Percentiles rank a stretch among this genome's conserved stretches.
These are phyloP conservation scores for Canna indica DNA, from an alignment of 176 grass and related monocot species.

Conservation along the genomic window DNA sequence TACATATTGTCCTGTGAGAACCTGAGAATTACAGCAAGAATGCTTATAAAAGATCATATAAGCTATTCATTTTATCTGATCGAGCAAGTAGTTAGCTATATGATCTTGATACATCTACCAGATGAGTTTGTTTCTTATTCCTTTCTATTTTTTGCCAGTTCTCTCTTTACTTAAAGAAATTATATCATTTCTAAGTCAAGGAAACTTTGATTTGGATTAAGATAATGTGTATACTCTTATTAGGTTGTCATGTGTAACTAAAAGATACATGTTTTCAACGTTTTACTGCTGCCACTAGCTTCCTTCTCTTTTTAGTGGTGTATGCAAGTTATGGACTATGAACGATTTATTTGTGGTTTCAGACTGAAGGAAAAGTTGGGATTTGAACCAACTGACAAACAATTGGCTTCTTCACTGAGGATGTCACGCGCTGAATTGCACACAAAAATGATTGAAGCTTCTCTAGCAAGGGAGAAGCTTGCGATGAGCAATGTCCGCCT, in stretches of 20 bases:
- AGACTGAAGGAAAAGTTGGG: conserved; percentile 85
- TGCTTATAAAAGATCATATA: background rate
- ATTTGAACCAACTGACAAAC: conserved; percentile 66
- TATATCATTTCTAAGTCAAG: too few species aligned
- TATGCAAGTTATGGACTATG: background rate
- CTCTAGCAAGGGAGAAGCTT: conserved; percentile 77
- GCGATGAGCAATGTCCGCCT: conserved; percentile 82
- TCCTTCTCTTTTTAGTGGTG: conserved; percentile 1
- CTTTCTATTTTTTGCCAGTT: background rate
- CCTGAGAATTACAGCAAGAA: background rate
- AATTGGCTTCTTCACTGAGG: conserved; percentile 36
- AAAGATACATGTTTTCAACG: background rate
- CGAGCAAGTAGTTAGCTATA: background rate
- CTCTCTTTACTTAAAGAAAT: too few species aligned
- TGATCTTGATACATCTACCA: background rate
- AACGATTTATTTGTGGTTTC: background rate
- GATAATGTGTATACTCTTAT: background rate
- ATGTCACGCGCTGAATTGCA: conserved; percentile 52
- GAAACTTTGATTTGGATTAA: too few species aligned
- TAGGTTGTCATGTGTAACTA: background rate
- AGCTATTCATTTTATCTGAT: background rate
- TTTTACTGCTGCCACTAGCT: background rate
- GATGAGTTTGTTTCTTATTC: background rate
- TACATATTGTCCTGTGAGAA: too few species aligned
- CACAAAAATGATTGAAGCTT: conserved; percentile 52